phyloP scores from a whole-genome alignment of 2,329 filamentous ascomycete genomes.

The Fusarium sublunatum region DNA sequence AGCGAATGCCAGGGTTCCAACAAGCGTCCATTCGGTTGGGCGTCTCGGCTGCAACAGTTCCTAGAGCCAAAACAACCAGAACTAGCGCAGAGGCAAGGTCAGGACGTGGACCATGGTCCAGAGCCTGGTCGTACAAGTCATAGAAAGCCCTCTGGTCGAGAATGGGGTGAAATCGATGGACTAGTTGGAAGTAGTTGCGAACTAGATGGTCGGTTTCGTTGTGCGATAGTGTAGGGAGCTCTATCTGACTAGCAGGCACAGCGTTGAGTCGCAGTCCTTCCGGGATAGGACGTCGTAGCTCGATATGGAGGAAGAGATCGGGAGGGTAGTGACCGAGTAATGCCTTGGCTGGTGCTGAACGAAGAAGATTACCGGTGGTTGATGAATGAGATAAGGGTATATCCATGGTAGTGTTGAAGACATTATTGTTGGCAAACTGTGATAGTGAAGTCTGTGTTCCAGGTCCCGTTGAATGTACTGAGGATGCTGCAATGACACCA shows the following conservation, averaged over 20 bases:
- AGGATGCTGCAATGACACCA: slow-evolving; percentile 9
- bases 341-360: slow-evolving; percentile 30
- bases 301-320: slow-evolving; percentile 34
- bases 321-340: slow-evolving; percentile 29
- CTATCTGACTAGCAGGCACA: slow-evolving; percentile 21
- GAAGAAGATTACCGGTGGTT: slow-evolving; percentile 26
- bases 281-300: slow-evolving; percentile 23
- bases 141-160: slow-evolving; percentile 26
- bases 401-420: slow-evolving; percentile 40
- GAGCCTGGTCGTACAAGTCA: slow-evolving; percentile 9
- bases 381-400: slow-evolving; percentile 37
- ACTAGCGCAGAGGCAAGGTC: slow-evolving; percentile 30
- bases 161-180: slow-evolving; percentile 35
- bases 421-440: slow-evolving; percentile 38
- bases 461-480: slow-evolving; percentile 26
- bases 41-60: slow-evolving; percentile 24
- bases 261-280: slow-evolving; percentile 22
- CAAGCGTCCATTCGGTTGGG: slow-evolving; percentile 16
- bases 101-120: slow-evolving; percentile 6
- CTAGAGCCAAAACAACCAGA: slow-evolving; percentile 24
- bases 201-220: slow-evolving; percentile 27
- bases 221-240: slow-evolving; percentile 9
- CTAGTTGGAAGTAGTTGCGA: slow-evolving; percentile 27
- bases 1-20: slow-evolving; percentile 27
- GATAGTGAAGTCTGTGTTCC: slow-evolving; percentile 20